phyloP scores from a whole-genome alignment of 129 eudicot species.

The Helianthus annuus region DNA sequence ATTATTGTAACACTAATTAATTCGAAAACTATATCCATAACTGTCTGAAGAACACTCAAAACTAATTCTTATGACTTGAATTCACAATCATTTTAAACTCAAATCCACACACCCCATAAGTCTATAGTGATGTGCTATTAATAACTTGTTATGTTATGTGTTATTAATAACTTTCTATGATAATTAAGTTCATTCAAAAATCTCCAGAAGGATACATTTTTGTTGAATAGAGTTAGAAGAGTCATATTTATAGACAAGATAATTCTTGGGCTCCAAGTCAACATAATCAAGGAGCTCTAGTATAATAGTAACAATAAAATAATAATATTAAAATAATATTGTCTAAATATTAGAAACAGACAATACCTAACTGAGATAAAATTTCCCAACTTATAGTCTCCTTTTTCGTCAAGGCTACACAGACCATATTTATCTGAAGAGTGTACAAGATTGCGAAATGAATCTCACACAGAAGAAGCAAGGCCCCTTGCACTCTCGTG shows the following conservation, averaged over 20 bases:
- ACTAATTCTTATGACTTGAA: neutral
- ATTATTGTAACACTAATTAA: neutral
- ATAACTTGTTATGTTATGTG: neutral
- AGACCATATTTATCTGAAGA: constrained; percentile 76
- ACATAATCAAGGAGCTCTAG: neutral
- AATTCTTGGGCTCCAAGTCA: neutral
- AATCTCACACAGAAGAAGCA: constrained; percentile 92
- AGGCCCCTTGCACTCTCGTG: constrained; percentile 57
- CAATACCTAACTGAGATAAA: constrained; percentile 84
- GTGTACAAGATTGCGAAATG: constrained; percentile 89
- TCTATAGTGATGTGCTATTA: constrained; percentile 4
- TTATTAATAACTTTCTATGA: constrained; percentile 1
- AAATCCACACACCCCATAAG: constrained; percentile 2
- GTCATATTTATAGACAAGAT: neutral
- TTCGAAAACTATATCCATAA: neutral
- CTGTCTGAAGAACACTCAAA: neutral
- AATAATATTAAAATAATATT: neutral
- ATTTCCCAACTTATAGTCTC: constrained; percentile 66
- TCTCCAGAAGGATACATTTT: neutral
- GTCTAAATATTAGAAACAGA: neutral
- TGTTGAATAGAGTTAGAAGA: constrained; percentile 12
- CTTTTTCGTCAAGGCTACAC: constrained; percentile 54
- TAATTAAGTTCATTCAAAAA: constrained; percentile 4
- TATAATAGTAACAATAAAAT: neutral
- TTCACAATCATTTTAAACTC: neutral